Conservation (phyloP, 164 flowering plant genomes). For the Stephania japonica region DNA sequence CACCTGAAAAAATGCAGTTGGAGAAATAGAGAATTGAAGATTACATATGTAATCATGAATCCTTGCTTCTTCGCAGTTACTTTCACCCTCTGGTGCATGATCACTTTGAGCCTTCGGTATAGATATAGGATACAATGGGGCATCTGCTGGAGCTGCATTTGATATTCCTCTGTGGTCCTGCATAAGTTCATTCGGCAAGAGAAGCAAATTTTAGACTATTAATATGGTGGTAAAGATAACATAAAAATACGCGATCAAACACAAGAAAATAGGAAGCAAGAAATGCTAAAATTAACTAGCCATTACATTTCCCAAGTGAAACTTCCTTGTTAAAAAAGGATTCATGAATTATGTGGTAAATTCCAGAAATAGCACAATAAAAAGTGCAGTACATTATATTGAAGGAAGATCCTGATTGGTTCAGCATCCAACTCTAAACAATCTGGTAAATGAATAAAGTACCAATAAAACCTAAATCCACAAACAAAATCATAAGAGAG, state of each 20-base stretch:
- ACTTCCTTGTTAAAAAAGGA: not conserved
- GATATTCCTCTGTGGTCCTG: constrained; percentile 96
- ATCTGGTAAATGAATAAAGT: not conserved
- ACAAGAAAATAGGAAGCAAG: not conserved
- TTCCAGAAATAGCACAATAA: not conserved
- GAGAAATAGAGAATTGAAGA: constrained; percentile 77
- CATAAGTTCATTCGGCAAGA: constrained; percentile 19
- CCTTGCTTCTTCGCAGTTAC: constrained; percentile 38
- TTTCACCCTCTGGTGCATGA: constrained; percentile 15
- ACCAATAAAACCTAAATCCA: not conserved
- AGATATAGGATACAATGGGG: constrained; percentile 52
- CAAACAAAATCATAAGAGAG: not conserved
- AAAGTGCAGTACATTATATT: not conserved
- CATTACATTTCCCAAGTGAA: not conserved
- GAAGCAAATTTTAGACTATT: not conserved
- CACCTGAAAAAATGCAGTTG: constrained; percentile 97
- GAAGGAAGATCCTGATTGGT: not conserved
- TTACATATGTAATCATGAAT: constrained; percentile 78
- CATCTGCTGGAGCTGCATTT: constrained; percentile 89
- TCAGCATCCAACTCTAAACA: not conserved
- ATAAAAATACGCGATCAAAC: not conserved
- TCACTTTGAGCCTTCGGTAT: constrained; percentile 34
- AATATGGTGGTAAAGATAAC: not conserved
- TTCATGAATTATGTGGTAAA: not conserved
- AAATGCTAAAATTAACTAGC: not conserved